Percentiles rank a stretch among this genome's conserved stretches.
Evolutionary conservation across 2,329 filamentous ascomycete genomes (phyloP).

Genomic region (Aureobasidium subglaciale): DNA sequence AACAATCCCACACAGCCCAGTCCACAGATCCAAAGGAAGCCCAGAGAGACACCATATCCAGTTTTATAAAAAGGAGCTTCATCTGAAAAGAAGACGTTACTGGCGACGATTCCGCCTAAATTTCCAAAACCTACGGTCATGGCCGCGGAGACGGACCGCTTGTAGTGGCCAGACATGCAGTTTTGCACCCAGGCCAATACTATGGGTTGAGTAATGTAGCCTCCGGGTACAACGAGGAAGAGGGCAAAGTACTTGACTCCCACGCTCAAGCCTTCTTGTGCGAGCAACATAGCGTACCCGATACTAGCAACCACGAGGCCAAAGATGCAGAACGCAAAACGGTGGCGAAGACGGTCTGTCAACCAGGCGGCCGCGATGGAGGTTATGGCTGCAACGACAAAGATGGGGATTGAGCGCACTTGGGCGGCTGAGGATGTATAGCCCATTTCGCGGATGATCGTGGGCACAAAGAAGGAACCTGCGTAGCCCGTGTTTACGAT

Average conservation of each 20-base stretch:
- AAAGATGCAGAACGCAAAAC: constrained; percentile 49
- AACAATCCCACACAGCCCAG: constrained; percentile 36
- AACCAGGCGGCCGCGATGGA: constrained; percentile 38
- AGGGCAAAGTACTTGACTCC: constrained; percentile 49
- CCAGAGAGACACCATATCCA: constrained; percentile 44
- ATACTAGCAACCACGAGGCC: constrained; percentile 44
- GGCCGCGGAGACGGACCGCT: constrained; percentile 48
- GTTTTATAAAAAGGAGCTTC: constrained; percentile 45
- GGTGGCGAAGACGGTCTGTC: constrained; percentile 46
- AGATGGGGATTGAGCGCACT: constrained; percentile 33
- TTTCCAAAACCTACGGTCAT: constrained; percentile 48
- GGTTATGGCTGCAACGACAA: constrained; percentile 32
- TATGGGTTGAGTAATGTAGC: constrained; percentile 50
- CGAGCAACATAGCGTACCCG: constrained; percentile 51
- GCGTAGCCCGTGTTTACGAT: constrained; percentile 43
- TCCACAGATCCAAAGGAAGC: constrained; percentile 40
- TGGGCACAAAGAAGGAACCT: constrained; percentile 36
- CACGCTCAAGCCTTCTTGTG: constrained; percentile 34
- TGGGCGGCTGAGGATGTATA: constrained; percentile 35
- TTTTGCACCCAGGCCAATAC: constrained; percentile 51
- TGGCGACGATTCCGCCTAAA: constrained; percentile 43
- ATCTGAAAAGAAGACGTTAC: constrained; percentile 43
- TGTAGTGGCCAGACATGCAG: constrained; percentile 52
- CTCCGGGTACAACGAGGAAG: constrained; percentile 48
- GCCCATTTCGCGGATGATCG: constrained; percentile 35